Evolutionary conservation across 805 yeast genomes (phyloP), one percentile per base, ranked within the genome.

Genomic region (Tetrapisispora nanseiensis): DNA sequence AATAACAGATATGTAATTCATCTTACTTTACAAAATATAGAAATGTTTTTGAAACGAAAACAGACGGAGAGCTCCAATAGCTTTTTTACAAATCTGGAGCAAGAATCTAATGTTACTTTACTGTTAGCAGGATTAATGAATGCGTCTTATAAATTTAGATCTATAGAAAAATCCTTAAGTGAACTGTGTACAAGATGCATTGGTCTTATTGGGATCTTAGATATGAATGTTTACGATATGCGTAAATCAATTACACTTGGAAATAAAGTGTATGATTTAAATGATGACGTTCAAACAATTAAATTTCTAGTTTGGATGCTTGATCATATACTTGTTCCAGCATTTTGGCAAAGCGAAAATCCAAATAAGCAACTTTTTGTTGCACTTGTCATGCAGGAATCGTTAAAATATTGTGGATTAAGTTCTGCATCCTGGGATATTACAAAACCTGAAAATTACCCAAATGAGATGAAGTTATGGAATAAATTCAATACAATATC

Each of bases 301-400:
- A 69, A 67, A 11, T 86, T 90, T 52, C 68, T 86, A 26, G 66
- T 75, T 3, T 69, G 72, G 51, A 76, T 89, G 38, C 66, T 89
- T 27, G 80, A 84, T 46, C 71, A 74, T 42, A 70, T 76, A 45
- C 68, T 92, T n/a, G 82, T 89, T 8, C 86, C 85, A 27, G 77
- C 86, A 1, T 89, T 87, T 61, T 81, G 94, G 78, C 87, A 95
- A 0, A 82, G 96, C 1, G 83, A 82, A 27, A 87, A 87, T 55
- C 95, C 97, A 0, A 74, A 76, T 19, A 76, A 78, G 38, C 98
- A 92, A 59, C 69, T 84, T 44, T 84, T 82, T 55, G 70, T 87
- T 28, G 95, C 96, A 0, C 82, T 76, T 59, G 82, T 90, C 0
- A 85, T 92, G 75, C 99, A 92, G 58, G 92, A 86, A 48, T 79